Evolutionary conservation across 1,284 basidiomycete species (phyloP).

Genomic region (Volvariella surrecta): DNA sequence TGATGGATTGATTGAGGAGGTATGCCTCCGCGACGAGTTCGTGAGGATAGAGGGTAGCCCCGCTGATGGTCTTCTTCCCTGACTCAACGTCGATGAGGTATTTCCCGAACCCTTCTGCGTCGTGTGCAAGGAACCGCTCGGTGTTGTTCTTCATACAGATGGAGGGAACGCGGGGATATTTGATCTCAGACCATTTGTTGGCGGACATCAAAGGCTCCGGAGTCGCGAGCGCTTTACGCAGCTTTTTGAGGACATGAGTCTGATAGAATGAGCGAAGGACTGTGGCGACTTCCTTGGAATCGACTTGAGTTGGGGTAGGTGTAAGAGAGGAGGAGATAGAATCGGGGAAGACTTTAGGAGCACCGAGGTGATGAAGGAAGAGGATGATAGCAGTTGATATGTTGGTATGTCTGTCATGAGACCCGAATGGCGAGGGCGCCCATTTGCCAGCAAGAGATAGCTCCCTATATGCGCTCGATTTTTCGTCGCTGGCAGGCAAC

Average conservation of each 20-base stretch:
- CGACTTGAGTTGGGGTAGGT: constrained; percentile 15
- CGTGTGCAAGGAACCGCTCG: constrained; percentile 44
- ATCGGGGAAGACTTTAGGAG: constrained; percentile 18
- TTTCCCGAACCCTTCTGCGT: constrained; percentile 43
- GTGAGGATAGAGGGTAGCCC: constrained; percentile 55
- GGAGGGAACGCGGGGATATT: constrained; percentile 47
- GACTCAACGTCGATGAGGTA: constrained; percentile 48
- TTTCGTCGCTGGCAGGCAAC: constrained; percentile 21
- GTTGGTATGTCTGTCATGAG: constrained; percentile 56
- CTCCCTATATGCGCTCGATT: constrained; percentile 26
- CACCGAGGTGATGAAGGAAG: constrained; percentile 33
- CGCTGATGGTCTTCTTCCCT: constrained; percentile 47
- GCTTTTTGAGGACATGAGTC: constrained; percentile 45
- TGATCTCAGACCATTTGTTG: constrained; percentile 48
- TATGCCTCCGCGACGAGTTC: constrained; percentile 36
- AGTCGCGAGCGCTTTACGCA: constrained; percentile 35
- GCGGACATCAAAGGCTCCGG: constrained; percentile 58
- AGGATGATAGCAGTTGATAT: constrained; percentile 53
- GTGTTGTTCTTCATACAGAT: constrained; percentile 52
- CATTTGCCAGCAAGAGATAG: constrained; percentile 60
- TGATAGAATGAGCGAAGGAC: constrained; percentile 44
- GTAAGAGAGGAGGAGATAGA: too few relatives aligned
- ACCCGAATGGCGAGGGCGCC: constrained; percentile 50
- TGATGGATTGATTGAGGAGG: constrained; percentile 6
- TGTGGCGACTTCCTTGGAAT: constrained; percentile 14